These are phyloP conservation scores for Cajanus cajan DNA, from an alignment of 306 rosid genomes.

Conservation along the genomic window DNA sequence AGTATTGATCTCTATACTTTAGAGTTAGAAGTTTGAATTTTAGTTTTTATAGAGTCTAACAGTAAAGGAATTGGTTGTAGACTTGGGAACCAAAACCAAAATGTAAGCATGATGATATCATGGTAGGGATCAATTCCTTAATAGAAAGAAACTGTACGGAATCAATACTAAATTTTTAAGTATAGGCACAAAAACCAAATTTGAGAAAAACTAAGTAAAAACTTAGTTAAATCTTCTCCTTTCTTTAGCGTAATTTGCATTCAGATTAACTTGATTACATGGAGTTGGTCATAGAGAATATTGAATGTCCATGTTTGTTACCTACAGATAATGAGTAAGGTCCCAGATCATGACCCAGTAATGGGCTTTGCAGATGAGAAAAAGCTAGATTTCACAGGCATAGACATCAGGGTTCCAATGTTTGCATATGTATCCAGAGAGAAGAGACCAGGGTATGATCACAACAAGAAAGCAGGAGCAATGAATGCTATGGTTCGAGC, in stretches of 20 bases:
- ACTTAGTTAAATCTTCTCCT: background rate
- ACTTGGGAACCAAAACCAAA: background rate
- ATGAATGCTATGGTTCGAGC: conserved; percentile 25
- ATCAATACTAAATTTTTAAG: background rate
- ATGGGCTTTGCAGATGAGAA: background rate
- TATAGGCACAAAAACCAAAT: background rate
- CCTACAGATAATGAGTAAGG: conserved; percentile 8
- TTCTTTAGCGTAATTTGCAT: background rate
- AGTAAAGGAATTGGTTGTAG: background rate
- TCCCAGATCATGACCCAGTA: conserved; percentile 9
- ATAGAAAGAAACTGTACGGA: background rate
- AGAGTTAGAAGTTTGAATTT: background rate
- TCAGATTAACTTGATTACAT: background rate
- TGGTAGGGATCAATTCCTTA: background rate
- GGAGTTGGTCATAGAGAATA: background rate
- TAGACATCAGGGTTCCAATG: conserved; percentile 12
- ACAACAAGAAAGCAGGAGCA: conserved; percentile 17
- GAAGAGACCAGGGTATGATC: conserved; percentile 10
- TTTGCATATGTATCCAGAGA: conserved; percentile 19
- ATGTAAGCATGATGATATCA: background rate
- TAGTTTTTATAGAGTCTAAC: background rate
- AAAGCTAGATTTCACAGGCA: background rate
- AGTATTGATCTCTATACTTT: background rate
- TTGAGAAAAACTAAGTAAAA: background rate
- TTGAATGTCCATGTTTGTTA: background rate